A percentile compares a stretch with the other conserved stretches of the same genome.
phyloP scores from a whole-genome alignment of 257 asterid species.

The Solanum chaucha region DNA sequence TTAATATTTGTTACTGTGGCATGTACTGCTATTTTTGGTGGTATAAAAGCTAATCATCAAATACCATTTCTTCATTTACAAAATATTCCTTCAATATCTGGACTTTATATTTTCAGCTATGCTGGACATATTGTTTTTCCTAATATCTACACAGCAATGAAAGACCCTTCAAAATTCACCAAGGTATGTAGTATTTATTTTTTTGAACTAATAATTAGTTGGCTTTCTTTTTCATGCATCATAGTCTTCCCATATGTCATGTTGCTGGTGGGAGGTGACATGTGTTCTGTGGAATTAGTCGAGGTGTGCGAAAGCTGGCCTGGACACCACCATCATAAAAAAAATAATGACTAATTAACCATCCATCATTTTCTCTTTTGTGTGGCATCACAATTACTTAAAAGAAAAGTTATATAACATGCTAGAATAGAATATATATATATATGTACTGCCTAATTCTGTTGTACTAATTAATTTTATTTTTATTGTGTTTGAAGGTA shows the following conservation, averaged over 20 bases:
- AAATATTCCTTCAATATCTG: constrained; percentile 51
- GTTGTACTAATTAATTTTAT: background rate
- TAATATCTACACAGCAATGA: constrained; percentile 55
- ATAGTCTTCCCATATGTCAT: background rate
- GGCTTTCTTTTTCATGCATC: background rate
- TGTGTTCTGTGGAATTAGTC: background rate
- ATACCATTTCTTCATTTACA: constrained; percentile 27
- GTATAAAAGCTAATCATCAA: constrained; percentile 21
- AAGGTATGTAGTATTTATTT: constrained; percentile 23
- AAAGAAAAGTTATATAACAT: too few species aligned
- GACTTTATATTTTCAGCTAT: constrained; percentile 47
- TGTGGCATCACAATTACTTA: background rate
- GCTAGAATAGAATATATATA: background rate
- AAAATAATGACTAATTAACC: background rate
- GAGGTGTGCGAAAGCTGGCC: background rate
- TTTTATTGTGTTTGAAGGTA: constrained; percentile 23
- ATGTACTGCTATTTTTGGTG: constrained; percentile 42
- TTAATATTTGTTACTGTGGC: constrained; percentile 38
- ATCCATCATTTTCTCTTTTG: background rate
- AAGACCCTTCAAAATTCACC: constrained; percentile 65
- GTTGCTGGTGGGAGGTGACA: too few species aligned
- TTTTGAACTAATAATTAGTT: background rate
- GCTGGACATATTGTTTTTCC: constrained; percentile 77
- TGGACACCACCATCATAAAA: background rate
- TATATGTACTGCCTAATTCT: background rate